Conservation (phyloP, 2,329 filamentous ascomycete species). For the Hymenoscyphus occultus region DNA sequence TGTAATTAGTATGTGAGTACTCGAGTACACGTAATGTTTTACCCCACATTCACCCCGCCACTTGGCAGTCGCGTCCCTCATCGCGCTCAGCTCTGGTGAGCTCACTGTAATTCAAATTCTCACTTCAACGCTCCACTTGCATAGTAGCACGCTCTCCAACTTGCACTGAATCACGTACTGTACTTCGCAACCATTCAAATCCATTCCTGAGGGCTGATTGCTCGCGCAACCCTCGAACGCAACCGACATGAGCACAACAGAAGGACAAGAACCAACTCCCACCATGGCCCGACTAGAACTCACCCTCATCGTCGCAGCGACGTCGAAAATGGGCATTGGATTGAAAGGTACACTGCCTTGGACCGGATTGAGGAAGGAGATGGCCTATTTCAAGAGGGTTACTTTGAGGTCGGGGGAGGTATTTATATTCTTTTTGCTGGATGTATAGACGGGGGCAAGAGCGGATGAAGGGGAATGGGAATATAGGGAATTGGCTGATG, state of each 20-base stretch:
- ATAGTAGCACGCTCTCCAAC: neutral
- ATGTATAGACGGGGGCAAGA: neutral
- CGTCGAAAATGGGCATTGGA: conserved; percentile 86
- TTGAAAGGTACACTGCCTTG: conserved; percentile 76
- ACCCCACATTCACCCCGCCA: neutral
- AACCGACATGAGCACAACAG: neutral
- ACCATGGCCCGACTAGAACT: conserved; percentile 48
- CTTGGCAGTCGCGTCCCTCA: neutral
- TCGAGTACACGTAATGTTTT: neutral
- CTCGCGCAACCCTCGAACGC: neutral
- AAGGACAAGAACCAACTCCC: neutral
- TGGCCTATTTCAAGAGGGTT: conserved; percentile 91
- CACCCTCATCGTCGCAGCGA: conserved; percentile 92
- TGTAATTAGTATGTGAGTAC: too few species aligned
- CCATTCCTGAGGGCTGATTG: too few species aligned
- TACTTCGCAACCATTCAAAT: too few species aligned
- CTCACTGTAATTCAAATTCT: neutral
- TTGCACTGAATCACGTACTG: too few species aligned
- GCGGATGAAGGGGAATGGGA: neutral
- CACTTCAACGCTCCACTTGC: neutral
- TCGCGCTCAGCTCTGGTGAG: neutral
- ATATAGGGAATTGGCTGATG: conserved; percentile 1
- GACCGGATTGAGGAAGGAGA: conserved; percentile 84
- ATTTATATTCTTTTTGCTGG: neutral
- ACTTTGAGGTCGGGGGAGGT: conserved; percentile 52